These are phyloP conservation scores for Trapa incisa DNA, from an alignment of 345 rosid genomes.

Conservation along the genomic window DNA sequence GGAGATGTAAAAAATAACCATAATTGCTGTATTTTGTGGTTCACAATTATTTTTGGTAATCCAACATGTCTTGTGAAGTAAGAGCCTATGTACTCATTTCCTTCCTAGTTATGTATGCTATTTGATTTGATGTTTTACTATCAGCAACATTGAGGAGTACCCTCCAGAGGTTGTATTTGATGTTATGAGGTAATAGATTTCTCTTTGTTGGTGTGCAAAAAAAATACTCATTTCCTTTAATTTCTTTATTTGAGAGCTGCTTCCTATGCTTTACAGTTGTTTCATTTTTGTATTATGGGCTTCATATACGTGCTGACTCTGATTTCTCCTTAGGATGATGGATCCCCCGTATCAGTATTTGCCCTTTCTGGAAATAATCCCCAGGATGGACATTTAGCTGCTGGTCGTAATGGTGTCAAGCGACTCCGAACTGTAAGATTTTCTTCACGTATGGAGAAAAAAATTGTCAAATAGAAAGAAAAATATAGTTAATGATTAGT, in stretches of 20 bases:
- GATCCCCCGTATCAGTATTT: conserved; percentile 82
- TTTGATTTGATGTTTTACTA: too few relatives aligned
- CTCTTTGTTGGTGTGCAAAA: too few relatives aligned
- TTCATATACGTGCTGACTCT: background rate
- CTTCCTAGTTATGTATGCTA: background rate
- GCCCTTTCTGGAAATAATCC: conserved; percentile 65
- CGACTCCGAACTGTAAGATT: conserved; percentile 89
- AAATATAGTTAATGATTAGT: background rate
- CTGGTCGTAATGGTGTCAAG: conserved; percentile 94
- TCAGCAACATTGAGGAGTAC: too few relatives aligned
- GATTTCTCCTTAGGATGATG: conserved; percentile 60
- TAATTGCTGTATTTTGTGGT: background rate
- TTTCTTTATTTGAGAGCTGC: background rate
- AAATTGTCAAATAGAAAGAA: background rate
- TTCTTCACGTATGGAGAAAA: background rate
- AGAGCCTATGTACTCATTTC: background rate
- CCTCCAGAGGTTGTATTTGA: too few relatives aligned
- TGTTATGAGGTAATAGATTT: too few relatives aligned
- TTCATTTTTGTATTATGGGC: background rate
- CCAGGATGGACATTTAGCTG: conserved; percentile 85
- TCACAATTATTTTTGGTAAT: background rate
- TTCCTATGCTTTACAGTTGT: background rate
- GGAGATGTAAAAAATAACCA: background rate
- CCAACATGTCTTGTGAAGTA: background rate
- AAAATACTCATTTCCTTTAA: too few relatives aligned